These are phyloP conservation scores for Phyllachora maydis DNA, from an alignment of 2,329 filamentous ascomycete genomes.

Conservation along the genomic window DNA sequence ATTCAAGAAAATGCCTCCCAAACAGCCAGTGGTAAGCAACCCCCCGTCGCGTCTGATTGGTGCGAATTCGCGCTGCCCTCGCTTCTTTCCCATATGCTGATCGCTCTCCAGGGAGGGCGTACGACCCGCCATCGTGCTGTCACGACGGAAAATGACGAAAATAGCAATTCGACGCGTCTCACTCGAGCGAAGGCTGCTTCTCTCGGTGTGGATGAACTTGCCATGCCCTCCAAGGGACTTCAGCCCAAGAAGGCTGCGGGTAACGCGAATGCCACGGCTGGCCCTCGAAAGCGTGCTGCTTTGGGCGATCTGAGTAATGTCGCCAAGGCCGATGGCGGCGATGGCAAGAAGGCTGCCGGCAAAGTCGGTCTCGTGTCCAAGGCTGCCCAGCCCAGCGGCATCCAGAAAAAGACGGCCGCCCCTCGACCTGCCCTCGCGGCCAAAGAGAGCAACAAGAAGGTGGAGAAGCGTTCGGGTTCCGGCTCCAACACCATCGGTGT, in stretches of 20 bases:
- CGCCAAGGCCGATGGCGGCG: slow-evolving; percentile 50
- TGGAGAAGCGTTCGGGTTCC: slow-evolving; percentile 56
- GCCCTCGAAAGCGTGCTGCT: slow-evolving; percentile 54
- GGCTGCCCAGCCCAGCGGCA: slow-evolving; percentile 57
- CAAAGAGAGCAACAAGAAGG: slow-evolving; percentile 32
- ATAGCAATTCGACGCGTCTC: slow-evolving; percentile 58
- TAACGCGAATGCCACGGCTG: slow-evolving; percentile 24
- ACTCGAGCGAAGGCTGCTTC: slow-evolving; percentile 85
- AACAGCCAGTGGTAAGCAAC: too few species aligned
- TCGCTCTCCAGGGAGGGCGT: slow-evolving; percentile 33
- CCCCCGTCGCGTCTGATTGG: slow-evolving; percentile 1
- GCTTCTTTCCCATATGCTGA: slow-evolving; percentile 5
- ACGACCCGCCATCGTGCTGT: slow-evolving; percentile 52
- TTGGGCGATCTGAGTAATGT: slow-evolving; percentile 94
- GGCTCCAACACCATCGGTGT: slow-evolving; percentile 45
- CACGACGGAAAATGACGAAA: slow-evolving; percentile 92
- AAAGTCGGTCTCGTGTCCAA: slow-evolving; percentile 61
- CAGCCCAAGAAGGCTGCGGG: slow-evolving; percentile 48
- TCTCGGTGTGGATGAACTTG: slow-evolving; percentile 38
- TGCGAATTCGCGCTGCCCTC: background rate
- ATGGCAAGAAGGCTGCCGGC: slow-evolving; percentile 53
- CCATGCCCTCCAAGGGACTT: slow-evolving; percentile 36
- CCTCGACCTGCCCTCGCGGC: slow-evolving; percentile 32
- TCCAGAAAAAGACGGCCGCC: slow-evolving; percentile 57
- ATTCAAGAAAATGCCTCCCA: too few species aligned